A percentile compares a stretch with the other conserved stretches of the same genome.
Evolutionary conservation across 2,329 filamentous ascomycete genomes (phyloP).

Genomic region (Pseudogymnoascus sp.): DNA sequence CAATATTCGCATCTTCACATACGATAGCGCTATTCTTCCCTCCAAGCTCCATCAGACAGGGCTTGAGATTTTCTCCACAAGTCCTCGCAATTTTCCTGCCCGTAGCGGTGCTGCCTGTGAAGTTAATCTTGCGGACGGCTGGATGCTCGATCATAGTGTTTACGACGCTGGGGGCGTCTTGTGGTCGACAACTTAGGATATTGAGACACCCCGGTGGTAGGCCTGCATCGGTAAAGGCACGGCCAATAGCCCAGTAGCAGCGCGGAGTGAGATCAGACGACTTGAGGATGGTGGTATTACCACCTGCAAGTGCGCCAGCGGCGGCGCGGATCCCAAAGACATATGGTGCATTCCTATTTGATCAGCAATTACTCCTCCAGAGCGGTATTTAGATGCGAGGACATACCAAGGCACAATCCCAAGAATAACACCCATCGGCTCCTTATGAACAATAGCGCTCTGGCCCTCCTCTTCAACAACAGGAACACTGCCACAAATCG

Average conservation of each 20-base stretch:
- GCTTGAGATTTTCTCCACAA: slow-evolving; percentile 60
- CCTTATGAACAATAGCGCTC: slow-evolving; percentile 46
- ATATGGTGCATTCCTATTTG: not conserved
- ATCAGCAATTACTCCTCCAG: not conserved
- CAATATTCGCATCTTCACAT: slow-evolving; percentile 58
- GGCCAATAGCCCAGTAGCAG: slow-evolving; percentile 45
- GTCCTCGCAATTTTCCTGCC: slow-evolving; percentile 58
- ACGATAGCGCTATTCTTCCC: slow-evolving; percentile 63
- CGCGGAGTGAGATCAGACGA: slow-evolving; percentile 59
- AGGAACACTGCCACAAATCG: slow-evolving; percentile 38
- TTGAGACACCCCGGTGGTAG: slow-evolving; percentile 56
- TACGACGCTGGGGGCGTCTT: slow-evolving; percentile 48
- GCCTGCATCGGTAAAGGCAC: slow-evolving; percentile 62
- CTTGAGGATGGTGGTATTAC: slow-evolving; percentile 68
- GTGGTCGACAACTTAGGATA: slow-evolving; percentile 43
- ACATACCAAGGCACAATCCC: slow-evolving; percentile 53
- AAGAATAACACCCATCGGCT: slow-evolving; percentile 52
- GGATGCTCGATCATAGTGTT: slow-evolving; percentile 49
- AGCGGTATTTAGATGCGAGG: not conserved
- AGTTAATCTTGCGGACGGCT: slow-evolving; percentile 60
- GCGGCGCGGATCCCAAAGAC: not conserved
- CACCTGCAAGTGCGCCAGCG: slow-evolving; percentile 51
- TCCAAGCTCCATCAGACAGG: slow-evolving; percentile 63
- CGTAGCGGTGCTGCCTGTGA: slow-evolving; percentile 65
- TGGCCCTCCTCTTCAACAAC: slow-evolving; percentile 33